phyloP scores from a whole-genome alignment of 768 basidiomycete genomes.

The Amyloporia xantha region DNA sequence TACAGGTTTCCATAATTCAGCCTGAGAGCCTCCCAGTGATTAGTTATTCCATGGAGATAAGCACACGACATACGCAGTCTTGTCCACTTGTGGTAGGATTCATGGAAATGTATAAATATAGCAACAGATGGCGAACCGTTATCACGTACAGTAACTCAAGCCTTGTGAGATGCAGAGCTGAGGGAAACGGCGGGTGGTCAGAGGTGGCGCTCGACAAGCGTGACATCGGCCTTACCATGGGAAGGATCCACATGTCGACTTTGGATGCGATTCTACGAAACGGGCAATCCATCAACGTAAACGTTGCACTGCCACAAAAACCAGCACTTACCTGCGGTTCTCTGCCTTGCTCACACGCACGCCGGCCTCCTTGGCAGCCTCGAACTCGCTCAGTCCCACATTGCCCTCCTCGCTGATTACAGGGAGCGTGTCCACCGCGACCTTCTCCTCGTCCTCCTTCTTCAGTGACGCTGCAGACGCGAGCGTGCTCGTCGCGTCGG shows the following conservation, averaged over 20 bases:
- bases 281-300: no score
- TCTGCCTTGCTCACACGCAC: conserved; percentile 7
- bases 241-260: conserved; percentile 25
- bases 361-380: conserved; percentile 9
- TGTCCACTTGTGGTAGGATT: conserved; percentile 17
- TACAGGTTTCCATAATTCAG: conserved; percentile 27
- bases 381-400: conserved; percentile 14
- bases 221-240: conserved; percentile 7
- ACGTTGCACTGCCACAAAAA: no score
- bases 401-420: conserved; percentile 9
- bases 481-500: no score
- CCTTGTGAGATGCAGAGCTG: conserved; percentile 26
- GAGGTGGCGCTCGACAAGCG: no score
- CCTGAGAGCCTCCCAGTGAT: background rate
- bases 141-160: conserved; percentile 16
- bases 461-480: background rate
- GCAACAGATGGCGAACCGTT: no score
- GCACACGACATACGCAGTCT: conserved; percentile 21
- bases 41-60: background rate
- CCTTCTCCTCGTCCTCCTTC: background rate
- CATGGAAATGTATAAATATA: no score
- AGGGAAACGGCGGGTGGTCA: background rate
- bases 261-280: conserved; percentile 15
- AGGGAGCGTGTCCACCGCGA: background rate
- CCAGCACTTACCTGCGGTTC: conserved; percentile 5